phyloP scores from a whole-genome alignment of 139 green algal genomes.

The Desmodesmus armatus region DNA sequence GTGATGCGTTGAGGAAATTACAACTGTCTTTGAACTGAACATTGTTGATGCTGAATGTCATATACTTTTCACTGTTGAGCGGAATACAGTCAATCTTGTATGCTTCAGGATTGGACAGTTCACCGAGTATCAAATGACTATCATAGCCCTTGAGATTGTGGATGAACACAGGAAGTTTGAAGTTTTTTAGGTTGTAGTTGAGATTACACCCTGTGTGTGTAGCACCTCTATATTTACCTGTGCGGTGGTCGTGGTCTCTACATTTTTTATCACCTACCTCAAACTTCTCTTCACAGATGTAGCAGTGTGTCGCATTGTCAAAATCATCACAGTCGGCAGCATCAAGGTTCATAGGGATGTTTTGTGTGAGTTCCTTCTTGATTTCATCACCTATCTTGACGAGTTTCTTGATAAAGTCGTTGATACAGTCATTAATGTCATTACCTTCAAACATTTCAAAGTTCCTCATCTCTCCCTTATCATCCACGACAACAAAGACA shows the following conservation, averaged over 20 bases:
- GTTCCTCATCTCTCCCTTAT: background rate
- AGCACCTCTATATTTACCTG: background rate
- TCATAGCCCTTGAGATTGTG: background rate
- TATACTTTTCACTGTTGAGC: background rate
- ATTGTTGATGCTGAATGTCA: background rate
- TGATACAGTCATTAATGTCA: background rate
- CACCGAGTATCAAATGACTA: background rate
- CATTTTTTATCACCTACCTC: background rate
- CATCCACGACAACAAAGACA: background rate
- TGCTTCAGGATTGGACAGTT: background rate
- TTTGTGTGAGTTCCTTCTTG: background rate
- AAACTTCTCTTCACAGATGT: background rate
- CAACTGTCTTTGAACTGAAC: background rate
- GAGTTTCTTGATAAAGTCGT: background rate
- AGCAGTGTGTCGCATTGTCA: background rate
- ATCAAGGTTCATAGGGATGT: background rate
- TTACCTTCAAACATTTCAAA: constrained; percentile 1
- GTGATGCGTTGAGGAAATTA: background rate
- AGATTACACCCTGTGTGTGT: background rate
- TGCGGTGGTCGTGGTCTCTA: background rate
- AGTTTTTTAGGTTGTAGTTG: background rate
- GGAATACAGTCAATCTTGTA: background rate
- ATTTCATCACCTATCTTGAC: background rate
- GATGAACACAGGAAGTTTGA: background rate
- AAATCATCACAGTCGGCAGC: background rate